Evolutionary conservation across 2,329 filamentous ascomycete genomes (phyloP).

Genomic region (Hypoxylon sp.): DNA sequence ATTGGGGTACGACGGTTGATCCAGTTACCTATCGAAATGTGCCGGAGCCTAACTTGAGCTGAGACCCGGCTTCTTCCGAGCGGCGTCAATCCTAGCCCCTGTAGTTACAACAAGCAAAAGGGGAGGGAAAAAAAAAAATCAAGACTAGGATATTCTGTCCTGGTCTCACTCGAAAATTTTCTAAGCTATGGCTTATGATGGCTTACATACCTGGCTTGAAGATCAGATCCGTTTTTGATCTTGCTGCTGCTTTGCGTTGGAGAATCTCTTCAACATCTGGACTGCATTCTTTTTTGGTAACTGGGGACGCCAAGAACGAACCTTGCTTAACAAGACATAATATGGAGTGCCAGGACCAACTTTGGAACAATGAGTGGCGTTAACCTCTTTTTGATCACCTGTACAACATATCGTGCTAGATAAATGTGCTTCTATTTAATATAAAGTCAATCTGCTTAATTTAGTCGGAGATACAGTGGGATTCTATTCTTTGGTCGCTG

Average conservation of each 20-base stretch:
- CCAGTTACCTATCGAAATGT: constrained; percentile 30
- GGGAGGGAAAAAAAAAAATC: neutral
- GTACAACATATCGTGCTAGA: neutral
- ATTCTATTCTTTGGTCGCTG: neutral
- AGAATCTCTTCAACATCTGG: neutral
- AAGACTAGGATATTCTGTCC: neutral
- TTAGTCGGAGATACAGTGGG: neutral
- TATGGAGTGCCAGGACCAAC: neutral
- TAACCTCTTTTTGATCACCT: neutral
- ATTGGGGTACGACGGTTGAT: constrained; percentile 22
- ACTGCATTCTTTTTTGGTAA: neutral
- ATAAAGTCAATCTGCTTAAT: neutral
- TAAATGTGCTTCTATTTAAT: neutral
- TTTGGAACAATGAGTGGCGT: neutral
- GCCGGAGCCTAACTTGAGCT: constrained; percentile 25
- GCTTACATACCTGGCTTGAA: neutral
- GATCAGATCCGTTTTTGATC: neutral
- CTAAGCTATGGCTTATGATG: neutral
- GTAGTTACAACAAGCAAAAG: neutral
- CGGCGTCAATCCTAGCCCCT: constrained; percentile 8
- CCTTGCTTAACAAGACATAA: neutral
- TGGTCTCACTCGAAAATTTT: constrained; percentile 2
- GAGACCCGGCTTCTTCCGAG: constrained; percentile 38
- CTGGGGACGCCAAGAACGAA: neutral
- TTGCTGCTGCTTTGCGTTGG: neutral